A percentile compares a stretch with the other conserved stretches of the same genome.
Conservation (phyloP, 805 yeast species). For the Lipomyces chichibuensis region DNA sequence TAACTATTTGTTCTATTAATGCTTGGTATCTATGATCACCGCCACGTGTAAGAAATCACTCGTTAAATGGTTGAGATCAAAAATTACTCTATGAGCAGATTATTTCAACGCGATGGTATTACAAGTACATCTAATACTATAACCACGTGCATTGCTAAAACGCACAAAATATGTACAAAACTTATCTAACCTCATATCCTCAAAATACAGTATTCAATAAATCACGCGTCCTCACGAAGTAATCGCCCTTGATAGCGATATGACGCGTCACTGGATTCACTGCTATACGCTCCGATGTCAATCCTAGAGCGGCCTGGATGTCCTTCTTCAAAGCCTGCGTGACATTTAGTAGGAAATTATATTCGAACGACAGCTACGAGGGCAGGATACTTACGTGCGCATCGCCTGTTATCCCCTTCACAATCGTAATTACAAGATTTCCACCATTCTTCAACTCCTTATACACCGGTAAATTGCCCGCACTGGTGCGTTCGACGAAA, state of each 20-base stretch:
- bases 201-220: conserved; percentile 5
- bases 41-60: neutral
- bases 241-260: neutral
- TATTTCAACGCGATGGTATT: neutral
- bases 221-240: conserved; percentile 21
- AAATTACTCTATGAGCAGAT: neutral
- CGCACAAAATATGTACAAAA: neutral
- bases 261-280: neutral
- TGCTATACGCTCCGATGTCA: neutral
- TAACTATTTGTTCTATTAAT: neutral
- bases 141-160: neutral
- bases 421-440: neutral
- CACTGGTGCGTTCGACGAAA: conserved; percentile 12
- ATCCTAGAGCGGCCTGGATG: conserved; percentile 7
- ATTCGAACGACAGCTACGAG: neutral
- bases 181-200: neutral
- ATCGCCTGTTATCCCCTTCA: conserved; percentile 12
- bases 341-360: neutral
- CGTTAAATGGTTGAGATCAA: neutral
- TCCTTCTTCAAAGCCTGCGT: conserved; percentile 6
- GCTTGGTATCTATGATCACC: neutral
- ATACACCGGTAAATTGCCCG: conserved; percentile 21
- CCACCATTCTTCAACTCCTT: conserved; percentile 3
- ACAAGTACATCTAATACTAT: neutral
- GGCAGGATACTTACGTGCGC: conserved; percentile 6